Percentiles rank a stretch among this genome's conserved stretches.
Evolutionary conservation across 1,139 yeast species (phyloP).

Genomic region (Hanseniaspora uvarum): DNA sequence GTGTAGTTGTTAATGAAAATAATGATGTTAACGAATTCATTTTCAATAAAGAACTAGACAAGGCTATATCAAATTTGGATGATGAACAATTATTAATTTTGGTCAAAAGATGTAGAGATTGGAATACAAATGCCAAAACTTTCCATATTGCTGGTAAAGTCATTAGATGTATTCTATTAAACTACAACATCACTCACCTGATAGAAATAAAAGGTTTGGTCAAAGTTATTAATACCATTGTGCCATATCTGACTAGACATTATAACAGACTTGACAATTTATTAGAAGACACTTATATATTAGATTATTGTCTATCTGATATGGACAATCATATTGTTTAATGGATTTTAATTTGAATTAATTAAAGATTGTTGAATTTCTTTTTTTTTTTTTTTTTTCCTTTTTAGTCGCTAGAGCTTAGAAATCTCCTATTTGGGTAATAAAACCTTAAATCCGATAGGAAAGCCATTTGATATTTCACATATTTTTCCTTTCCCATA

Average conservation of each 20-base stretch:
- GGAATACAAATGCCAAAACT: constrained; percentile 85
- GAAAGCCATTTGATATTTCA: not conserved
- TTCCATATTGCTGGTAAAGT: constrained; percentile 72
- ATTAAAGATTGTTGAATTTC: not conserved
- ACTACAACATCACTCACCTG: constrained; percentile 45
- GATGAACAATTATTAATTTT: constrained; percentile 51
- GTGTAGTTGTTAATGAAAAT: constrained; percentile 34
- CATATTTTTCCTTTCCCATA: not conserved
- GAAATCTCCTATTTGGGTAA: not conserved
- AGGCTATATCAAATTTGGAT: constrained; percentile 48
- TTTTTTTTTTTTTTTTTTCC: not conserved
- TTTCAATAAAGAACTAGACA: constrained; percentile 49
- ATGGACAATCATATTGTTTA: constrained; percentile 42
- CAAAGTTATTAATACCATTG: constrained; percentile 56
- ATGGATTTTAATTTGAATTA: not conserved
- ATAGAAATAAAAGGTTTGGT: constrained; percentile 59
- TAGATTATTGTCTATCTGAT: constrained; percentile 76
- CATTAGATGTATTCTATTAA: constrained; percentile 51
- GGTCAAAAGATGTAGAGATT: constrained; percentile 71
- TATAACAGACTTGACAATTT: constrained; percentile 62
- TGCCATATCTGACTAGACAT: constrained; percentile 86
- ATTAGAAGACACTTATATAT: constrained; percentile 70
- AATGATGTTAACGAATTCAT: constrained; percentile 38
- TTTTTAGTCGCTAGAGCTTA: not conserved
- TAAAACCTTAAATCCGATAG: not conserved